phyloP scores from a whole-genome alignment of 495 filamentous ascomycete genomes.

The Platismatia glauca region DNA sequence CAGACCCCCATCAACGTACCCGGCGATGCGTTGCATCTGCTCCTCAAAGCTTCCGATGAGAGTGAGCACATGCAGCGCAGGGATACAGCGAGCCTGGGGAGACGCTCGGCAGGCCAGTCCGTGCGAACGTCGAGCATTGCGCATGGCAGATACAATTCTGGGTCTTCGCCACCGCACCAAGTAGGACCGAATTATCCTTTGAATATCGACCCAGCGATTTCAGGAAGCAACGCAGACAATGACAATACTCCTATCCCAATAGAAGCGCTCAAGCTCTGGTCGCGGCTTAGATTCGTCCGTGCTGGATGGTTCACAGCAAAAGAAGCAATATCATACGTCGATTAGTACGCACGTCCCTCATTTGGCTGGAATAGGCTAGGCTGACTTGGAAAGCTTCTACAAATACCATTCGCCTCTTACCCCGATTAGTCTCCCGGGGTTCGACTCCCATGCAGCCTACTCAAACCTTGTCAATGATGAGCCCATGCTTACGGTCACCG shows the following conservation, averaged over 20 bases:
- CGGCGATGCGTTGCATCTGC: slow-evolving; percentile 49
- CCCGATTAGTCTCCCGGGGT: slow-evolving; percentile 80
- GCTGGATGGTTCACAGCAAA: slow-evolving; percentile 93
- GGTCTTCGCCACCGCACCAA: slow-evolving; percentile 20
- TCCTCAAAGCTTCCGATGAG: slow-evolving; percentile 50
- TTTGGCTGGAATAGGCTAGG: slow-evolving; percentile 16
- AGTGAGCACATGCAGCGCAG: slow-evolving; percentile 35
- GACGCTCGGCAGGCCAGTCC: slow-evolving; percentile 16
- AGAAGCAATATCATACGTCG: slow-evolving; percentile 86
- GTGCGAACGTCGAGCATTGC: not conserved
- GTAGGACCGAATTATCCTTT: slow-evolving; percentile 20
- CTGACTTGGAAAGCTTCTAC: slow-evolving; percentile 58
- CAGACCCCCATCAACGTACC: slow-evolving; percentile 50
- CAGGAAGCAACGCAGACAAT: slow-evolving; percentile 16
- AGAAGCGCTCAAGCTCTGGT: slow-evolving; percentile 78
- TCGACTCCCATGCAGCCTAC: slow-evolving; percentile 64
- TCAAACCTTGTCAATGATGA: slow-evolving; percentile 74
- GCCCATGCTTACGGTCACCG: slow-evolving; percentile 80
- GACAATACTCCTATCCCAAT: not conserved
- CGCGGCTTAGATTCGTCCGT: slow-evolving; percentile 80
- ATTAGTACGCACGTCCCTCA: slow-evolving; percentile 54
- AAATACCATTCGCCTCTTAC: slow-evolving; percentile 81
- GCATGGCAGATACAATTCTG: slow-evolving; percentile 24
- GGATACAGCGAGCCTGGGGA: slow-evolving; percentile 4
- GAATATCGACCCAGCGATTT: slow-evolving; percentile 21